These are phyloP conservation scores for Cucumis hystrix DNA, from an alignment of 306 rosid genomes.

Conservation along the genomic window DNA sequence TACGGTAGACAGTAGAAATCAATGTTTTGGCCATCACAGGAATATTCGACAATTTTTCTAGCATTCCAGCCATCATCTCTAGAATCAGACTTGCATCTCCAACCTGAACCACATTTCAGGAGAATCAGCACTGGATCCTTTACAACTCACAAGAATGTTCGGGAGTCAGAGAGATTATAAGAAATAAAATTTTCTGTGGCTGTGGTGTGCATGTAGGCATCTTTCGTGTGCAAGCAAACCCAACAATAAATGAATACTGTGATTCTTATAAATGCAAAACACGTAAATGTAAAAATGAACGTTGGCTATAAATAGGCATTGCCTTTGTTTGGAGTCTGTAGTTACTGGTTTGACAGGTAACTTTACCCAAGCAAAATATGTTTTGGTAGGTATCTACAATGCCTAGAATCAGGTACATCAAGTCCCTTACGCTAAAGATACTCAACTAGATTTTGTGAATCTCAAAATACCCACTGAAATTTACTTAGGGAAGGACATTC, in stretches of 20 bases:
- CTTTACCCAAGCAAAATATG: not conserved
- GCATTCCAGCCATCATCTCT: conserved; percentile 73
- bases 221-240: not conserved
- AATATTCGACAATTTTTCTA: conserved; percentile 61
- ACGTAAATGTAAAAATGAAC: not conserved
- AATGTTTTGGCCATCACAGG: conserved; percentile 53
- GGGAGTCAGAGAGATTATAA: not conserved
- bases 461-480: not conserved
- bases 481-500: not conserved
- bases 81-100: conserved; percentile 84
- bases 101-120: conserved; percentile 37
- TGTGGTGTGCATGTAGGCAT: not conserved
- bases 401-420: not conserved
- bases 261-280: not conserved
- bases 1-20: conserved; percentile 30
- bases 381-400: not conserved
- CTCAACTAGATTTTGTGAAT: not conserved
- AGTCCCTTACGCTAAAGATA: not conserved
- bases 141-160: not conserved
- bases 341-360: not conserved
- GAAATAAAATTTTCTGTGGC: not conserved
- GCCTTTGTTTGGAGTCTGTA: not conserved
- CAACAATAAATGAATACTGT: not conserved
- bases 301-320: not conserved
- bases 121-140: not conserved